A percentile compares a stretch with the other conserved stretches of the same genome.
Conservation (phyloP, 2,329 filamentous ascomycete species). For the Bipolaris bicolor region DNA sequence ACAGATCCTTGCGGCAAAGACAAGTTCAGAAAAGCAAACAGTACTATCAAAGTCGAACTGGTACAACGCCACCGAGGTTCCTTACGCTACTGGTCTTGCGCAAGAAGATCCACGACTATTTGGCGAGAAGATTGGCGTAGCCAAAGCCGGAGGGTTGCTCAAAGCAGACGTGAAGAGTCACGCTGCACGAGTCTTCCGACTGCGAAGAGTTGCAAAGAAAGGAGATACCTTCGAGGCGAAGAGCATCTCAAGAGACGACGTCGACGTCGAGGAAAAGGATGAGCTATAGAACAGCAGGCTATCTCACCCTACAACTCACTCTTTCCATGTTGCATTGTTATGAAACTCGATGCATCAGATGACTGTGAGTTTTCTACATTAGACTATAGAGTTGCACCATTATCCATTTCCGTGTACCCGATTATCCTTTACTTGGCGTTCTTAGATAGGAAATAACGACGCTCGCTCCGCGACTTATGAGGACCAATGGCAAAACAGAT, state of each 20-base stretch:
- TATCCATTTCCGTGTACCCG: too few relatives aligned
- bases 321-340: too few relatives aligned
- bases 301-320: too few relatives aligned
- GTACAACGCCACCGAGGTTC: slow-evolving; percentile 31
- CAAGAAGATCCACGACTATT: slow-evolving; percentile 28
- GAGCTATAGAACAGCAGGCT: slow-evolving; percentile 16
- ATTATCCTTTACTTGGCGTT: too few relatives aligned
- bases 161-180: slow-evolving; percentile 29
- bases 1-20: slow-evolving; percentile 19
- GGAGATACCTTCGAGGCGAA: slow-evolving; percentile 31
- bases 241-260: slow-evolving; percentile 25
- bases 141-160: slow-evolving; percentile 26
- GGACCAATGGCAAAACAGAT: too few relatives aligned
- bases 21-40: slow-evolving; percentile 14
- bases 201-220: slow-evolving; percentile 27
- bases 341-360: too few relatives aligned
- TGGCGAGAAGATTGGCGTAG: slow-evolving; percentile 32
- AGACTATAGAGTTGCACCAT: too few relatives aligned
- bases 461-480: too few relatives aligned
- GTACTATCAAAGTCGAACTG: slow-evolving; percentile 27
- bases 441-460: too few relatives aligned
- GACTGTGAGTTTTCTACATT: too few relatives aligned
- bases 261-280: slow-evolving; percentile 15
- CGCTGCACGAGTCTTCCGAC: slow-evolving; percentile 27
- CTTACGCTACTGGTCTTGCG: slow-evolving; percentile 28